Evolutionary conservation across 495 filamentous ascomycete species (phyloP), one percentile per base, ranked within the genome.

Genomic region (Cercophora samala): DNA sequence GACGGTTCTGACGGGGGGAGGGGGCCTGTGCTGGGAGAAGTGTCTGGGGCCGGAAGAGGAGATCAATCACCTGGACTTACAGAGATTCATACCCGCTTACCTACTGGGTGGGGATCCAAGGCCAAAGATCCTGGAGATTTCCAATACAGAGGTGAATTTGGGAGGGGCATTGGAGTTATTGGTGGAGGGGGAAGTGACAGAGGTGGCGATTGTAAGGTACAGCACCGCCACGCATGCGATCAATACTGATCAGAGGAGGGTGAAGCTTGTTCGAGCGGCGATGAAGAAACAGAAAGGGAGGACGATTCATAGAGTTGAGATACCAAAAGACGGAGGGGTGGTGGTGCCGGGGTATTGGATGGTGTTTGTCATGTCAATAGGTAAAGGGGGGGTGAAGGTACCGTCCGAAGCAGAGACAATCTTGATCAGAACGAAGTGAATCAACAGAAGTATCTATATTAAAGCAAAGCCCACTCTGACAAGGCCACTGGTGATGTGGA

Each of bases 61-160:
- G 18, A 78, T 77, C 51, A 88, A 88, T 66, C 87, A 88, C 70
- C 82, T 79, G 60, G 85, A 89, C 66, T 80, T 73, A 2, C 83
- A 88, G 70, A 78, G 88, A 62, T 89, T 18, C 19, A 54, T 11
- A 54, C 52, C 52, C 4, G 5, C 52, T 17, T 54, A 54, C 15
- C 52, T 54, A 4, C 19, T 54, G 15, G 13, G 17, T 54, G 17
- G 17, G 13, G 52, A 54, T 21, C 17, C 52, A 11, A 5, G 52
- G 13, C 52, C 52, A 1, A 54, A 54, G 52, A 54, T 54, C 15
- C 17, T 54, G 19, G 52, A 54, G 52, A 21, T 54, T 54, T 54
- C 52, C 52, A 15, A 54, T 11, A 54, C 52, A 0, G 17, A 21
- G 17, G 19, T 54, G 19, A 11, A 54, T 17, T 11, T 54, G 52